A percentile compares a stretch with the other conserved stretches of the same genome.
These are phyloP conservation scores for Amanita thiersii DNA, from an alignment of 768 basidiomycete genomes.

Conservation along the genomic window DNA sequence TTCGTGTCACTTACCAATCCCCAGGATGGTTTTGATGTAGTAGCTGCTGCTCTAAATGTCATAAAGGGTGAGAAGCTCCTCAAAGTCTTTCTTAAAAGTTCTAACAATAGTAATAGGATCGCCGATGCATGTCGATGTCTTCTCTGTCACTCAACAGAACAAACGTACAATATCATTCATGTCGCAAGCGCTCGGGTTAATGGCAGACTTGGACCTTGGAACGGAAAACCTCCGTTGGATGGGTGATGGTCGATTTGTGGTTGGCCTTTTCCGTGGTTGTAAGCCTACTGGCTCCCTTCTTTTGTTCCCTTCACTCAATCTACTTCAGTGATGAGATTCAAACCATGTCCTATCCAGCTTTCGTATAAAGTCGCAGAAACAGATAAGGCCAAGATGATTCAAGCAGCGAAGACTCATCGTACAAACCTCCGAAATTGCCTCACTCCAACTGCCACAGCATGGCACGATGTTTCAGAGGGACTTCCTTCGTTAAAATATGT, in stretches of 20 bases:
- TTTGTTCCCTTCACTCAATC: constrained; percentile 1
- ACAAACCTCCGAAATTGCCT: constrained; percentile 13
- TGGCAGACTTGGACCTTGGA: constrained; percentile 80
- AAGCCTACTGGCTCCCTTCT: constrained; percentile 14
- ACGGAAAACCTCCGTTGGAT: constrained; percentile 85
- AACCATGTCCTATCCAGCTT: constrained; percentile 61
- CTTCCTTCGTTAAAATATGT: constrained; percentile 37
- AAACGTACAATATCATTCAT: constrained; percentile 69
- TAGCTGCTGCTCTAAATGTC: constrained; percentile 64
- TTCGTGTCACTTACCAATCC: constrained; percentile 3
- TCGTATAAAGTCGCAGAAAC: constrained; percentile 60
- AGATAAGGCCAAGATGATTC: constrained; percentile 68
- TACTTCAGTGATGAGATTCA: constrained; percentile 46
- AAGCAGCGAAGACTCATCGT: constrained; percentile 35
- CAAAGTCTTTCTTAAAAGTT: background rate
- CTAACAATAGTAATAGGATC: constrained; percentile 35
- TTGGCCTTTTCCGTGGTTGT: constrained; percentile 68
- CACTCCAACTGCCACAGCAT: constrained; percentile 5
- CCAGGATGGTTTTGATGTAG: constrained; percentile 65
- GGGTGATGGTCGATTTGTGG: constrained; percentile 72
- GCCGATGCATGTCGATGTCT: constrained; percentile 70
- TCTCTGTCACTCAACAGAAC: constrained; percentile 63
- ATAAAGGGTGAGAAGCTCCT: constrained; percentile 54
- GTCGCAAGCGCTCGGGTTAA: constrained; percentile 74
- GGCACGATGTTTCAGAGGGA: constrained; percentile 10